Percentiles rank a stretch among this genome's conserved stretches.
These are phyloP conservation scores for Lasiosphaeris hirsuta DNA, from an alignment of 495 filamentous ascomycete genomes.

Conservation along the genomic window DNA sequence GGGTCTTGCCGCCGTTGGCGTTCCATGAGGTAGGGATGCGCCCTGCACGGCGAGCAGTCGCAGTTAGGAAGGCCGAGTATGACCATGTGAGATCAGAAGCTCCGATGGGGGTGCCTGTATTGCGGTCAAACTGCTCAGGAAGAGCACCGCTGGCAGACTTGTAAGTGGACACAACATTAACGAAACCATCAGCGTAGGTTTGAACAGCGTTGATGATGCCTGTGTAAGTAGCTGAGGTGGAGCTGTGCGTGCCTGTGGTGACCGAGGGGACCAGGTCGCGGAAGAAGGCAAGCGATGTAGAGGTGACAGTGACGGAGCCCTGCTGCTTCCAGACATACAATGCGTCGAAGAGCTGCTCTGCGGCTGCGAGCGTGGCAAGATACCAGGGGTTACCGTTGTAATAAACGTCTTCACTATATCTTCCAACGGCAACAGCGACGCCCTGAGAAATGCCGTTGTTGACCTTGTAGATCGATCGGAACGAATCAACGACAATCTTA, in stretches of 20 bases:
- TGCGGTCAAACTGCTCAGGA: constrained; percentile 58
- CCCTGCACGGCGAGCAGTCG: constrained; percentile 46
- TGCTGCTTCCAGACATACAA: constrained; percentile 56
- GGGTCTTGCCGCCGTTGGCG: constrained; percentile 40
- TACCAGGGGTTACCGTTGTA: constrained; percentile 68
- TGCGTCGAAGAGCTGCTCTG: constrained; percentile 64
- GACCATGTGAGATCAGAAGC: constrained; percentile 67
- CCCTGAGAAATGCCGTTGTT: constrained; percentile 50
- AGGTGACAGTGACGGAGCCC: constrained; percentile 51
- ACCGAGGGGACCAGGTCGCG: constrained; percentile 47
- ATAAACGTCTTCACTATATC: constrained; percentile 68
- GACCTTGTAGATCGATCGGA: constrained; percentile 57
- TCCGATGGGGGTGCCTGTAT: constrained; percentile 49
- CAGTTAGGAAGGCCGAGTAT: constrained; percentile 61
- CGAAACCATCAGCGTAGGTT: constrained; percentile 63
- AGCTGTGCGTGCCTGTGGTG: constrained; percentile 49
- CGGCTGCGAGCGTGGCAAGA: constrained; percentile 59
- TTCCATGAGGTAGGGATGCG: constrained; percentile 54
- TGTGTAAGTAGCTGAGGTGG: constrained; percentile 45
- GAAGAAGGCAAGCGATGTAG: constrained; percentile 57
- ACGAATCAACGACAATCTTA: constrained; percentile 60
- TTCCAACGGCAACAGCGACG: constrained; percentile 58
- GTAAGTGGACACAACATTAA: constrained; percentile 51
- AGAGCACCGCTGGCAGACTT: constrained; percentile 51
- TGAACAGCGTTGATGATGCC: constrained; percentile 52